Evolutionary conservation across 257 asterid species (phyloP).

Genomic region (Lantana camara): DNA sequence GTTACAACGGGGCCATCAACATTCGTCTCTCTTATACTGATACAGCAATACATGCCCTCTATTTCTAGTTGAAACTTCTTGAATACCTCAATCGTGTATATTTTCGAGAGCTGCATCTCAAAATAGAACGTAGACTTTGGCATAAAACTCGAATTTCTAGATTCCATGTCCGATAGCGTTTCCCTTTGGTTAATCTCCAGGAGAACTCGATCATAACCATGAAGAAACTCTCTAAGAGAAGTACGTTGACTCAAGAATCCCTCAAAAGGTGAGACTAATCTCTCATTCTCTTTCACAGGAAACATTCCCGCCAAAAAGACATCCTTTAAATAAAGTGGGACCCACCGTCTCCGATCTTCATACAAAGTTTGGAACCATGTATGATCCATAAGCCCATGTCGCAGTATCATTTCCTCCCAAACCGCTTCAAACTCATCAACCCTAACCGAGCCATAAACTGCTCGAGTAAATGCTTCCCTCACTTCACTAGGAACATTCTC

Average conservation of each 20-base stretch:
- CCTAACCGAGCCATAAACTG: conserved; percentile 39
- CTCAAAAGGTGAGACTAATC: conserved; percentile 41
- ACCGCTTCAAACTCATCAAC: conserved; percentile 56
- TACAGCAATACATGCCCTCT: conserved; percentile 53
- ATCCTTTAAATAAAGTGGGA: conserved; percentile 55
- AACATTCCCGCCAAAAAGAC: conserved; percentile 47
- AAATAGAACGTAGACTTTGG: conserved; percentile 49
- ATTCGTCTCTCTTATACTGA: conserved; percentile 33
- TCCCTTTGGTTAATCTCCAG: conserved; percentile 48
- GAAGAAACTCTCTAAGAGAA: conserved; percentile 49
- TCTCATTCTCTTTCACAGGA: conserved; percentile 34
- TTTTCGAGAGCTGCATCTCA: conserved; percentile 51
- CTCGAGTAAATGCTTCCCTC: conserved; percentile 30
- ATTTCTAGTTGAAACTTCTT: conserved; percentile 51
- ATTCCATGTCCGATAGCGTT: conserved; percentile 45
- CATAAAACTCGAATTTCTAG: conserved; percentile 32
- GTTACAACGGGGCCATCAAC: conserved; percentile 40
- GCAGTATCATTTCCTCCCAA: conserved; percentile 49
- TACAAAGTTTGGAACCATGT: conserved; percentile 47
- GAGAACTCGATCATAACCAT: conserved; percentile 39
- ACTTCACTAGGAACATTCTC: conserved; percentile 33
- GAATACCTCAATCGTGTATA: conserved; percentile 45
- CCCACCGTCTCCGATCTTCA: conserved; percentile 63
- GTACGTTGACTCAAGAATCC: conserved; percentile 42
- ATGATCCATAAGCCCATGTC: conserved; percentile 34